phyloP scores from a whole-genome alignment of 1,284 basidiomycete species.

The Pholiota adiposa region DNA sequence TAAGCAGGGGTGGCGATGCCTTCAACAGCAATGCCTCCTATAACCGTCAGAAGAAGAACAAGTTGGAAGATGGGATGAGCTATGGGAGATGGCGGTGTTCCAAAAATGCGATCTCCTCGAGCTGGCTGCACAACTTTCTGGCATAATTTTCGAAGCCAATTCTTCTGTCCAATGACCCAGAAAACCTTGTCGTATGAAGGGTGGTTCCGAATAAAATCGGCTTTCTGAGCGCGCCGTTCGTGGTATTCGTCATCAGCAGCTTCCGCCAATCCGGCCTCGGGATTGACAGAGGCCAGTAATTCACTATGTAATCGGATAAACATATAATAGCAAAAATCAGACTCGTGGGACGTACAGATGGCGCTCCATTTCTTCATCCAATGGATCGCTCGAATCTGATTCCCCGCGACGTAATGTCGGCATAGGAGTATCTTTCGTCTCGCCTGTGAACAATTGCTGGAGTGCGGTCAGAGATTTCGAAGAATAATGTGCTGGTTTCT shows the following conservation, averaged over 20 bases:
- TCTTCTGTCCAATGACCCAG: slow-evolving; percentile 89
- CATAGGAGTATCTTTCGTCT: slow-evolving; percentile 67
- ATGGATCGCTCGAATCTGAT: slow-evolving; percentile 46
- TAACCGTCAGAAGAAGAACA: slow-evolving; percentile 76
- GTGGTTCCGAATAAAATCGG: slow-evolving; percentile 88
- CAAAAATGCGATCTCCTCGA: slow-evolving; percentile 86
- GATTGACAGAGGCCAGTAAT: slow-evolving; percentile 64
- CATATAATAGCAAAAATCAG: slow-evolving; percentile 4
- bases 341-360: slow-evolving; percentile 58
- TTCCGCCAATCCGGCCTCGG: slow-evolving; percentile 50
- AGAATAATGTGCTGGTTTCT: slow-evolving; percentile 50
- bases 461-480: slow-evolving; percentile 62
- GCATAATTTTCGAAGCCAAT: slow-evolving; percentile 75
- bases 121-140: slow-evolving; percentile 87
- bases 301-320: slow-evolving; percentile 51
- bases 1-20: slow-evolving; percentile 88
- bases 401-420: slow-evolving; percentile 50
- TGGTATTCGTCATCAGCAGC: slow-evolving; percentile 65
- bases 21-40: slow-evolving; percentile 86
- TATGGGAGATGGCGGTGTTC: slow-evolving; percentile 66
- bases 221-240: slow-evolving; percentile 82
- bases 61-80: slow-evolving; percentile 80
- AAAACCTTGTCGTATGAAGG: slow-evolving; percentile 92
- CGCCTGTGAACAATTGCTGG: slow-evolving; percentile 71
- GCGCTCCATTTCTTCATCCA: slow-evolving; percentile 69